phyloP scores from a whole-genome alignment of 163 green algal genomes.

The Coccomyxa subellipsoidea region DNA sequence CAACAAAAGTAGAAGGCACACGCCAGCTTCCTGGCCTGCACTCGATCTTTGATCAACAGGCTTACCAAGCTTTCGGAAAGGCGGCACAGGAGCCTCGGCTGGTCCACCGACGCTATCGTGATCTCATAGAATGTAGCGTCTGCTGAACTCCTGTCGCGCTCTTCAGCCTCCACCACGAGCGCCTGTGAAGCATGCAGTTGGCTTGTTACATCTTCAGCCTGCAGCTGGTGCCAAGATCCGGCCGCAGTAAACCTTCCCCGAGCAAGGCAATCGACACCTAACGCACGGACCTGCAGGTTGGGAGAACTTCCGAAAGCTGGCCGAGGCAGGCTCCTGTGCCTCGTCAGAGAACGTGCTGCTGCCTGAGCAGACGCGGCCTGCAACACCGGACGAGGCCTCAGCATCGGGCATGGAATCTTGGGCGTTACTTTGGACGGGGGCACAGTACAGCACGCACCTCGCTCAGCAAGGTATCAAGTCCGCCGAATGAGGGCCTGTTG shows the following conservation, averaged over 20 bases:
- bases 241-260: not conserved
- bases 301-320: conserved; percentile 88
- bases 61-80: conserved; percentile 82
- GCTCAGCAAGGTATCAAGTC: conserved; percentile 27
- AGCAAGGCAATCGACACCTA: conserved; percentile 41
- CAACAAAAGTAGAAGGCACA: too few relatives aligned
- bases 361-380: conserved; percentile 10
- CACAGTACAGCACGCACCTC: conserved; percentile 1
- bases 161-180: conserved; percentile 67
- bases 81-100: conserved; percentile 87
- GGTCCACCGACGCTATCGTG: conserved; percentile 85
- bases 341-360: not conserved
- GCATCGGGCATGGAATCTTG: too few relatives aligned
- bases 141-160: conserved; percentile 18
- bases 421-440: too few relatives aligned
- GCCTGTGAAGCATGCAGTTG: conserved; percentile 38
- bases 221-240: not conserved
- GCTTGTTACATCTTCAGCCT: not conserved
- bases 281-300: conserved; percentile 78
- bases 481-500: conserved; percentile 40
- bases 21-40: too few relatives aligned
- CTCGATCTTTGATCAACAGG: not conserved
- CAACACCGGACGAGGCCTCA: too few relatives aligned
- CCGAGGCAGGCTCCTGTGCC: conserved; percentile 45
- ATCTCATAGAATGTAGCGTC: conserved; percentile 83